A percentile compares a stretch with the other conserved stretches of the same genome.
phyloP scores from a whole-genome alignment of 306 rosid species.

The Lathyrus aphaca region DNA sequence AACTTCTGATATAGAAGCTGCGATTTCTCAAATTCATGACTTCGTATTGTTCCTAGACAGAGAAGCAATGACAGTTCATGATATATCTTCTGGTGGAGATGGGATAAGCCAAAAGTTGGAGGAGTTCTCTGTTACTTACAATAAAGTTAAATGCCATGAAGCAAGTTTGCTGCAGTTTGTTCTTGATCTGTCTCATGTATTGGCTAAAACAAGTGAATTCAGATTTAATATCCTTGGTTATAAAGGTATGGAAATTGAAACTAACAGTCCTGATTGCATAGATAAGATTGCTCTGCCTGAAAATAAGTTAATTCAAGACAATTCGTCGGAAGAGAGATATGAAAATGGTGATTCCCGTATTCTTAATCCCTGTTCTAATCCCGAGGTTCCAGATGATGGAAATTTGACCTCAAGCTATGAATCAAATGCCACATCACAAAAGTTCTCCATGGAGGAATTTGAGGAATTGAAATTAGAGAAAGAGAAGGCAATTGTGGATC shows the following conservation, averaged over 20 bases:
- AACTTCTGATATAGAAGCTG: slow-evolving; percentile 68
- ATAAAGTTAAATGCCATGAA: slow-evolving; percentile 53
- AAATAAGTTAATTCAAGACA: slow-evolving; percentile 68
- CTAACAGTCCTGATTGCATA: slow-evolving; percentile 91
- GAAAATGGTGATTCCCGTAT: slow-evolving; percentile 64
- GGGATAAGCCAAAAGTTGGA: slow-evolving; percentile 67
- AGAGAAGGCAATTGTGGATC: slow-evolving; percentile 64
- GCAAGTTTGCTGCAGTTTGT: slow-evolving; percentile 71
- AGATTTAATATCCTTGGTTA: slow-evolving; percentile 79
- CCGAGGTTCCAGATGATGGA: slow-evolving; percentile 89
- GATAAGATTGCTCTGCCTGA: slow-evolving; percentile 96
- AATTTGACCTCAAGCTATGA: slow-evolving; percentile 63
- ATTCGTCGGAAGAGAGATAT: slow-evolving; percentile 59
- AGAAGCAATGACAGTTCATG: slow-evolving; percentile 74
- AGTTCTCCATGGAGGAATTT: slow-evolving; percentile 64
- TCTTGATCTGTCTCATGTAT: slow-evolving; percentile 73
- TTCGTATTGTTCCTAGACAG: slow-evolving; percentile 70
- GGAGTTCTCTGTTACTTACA: slow-evolving; percentile 70
- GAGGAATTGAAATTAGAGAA: slow-evolving; percentile 74
- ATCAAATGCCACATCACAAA: slow-evolving; percentile 56
- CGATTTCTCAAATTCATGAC: slow-evolving; percentile 77
- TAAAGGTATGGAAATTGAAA: slow-evolving; percentile 69
- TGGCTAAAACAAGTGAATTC: slow-evolving; percentile 77
- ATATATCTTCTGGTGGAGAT: slow-evolving; percentile 56
- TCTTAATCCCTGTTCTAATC: slow-evolving; percentile 67